A percentile compares a stretch with the other conserved stretches of the same genome.
These are phyloP conservation scores for Hypomyces rosellus DNA, from an alignment of 2,329 filamentous ascomycete genomes.

Conservation along the genomic window DNA sequence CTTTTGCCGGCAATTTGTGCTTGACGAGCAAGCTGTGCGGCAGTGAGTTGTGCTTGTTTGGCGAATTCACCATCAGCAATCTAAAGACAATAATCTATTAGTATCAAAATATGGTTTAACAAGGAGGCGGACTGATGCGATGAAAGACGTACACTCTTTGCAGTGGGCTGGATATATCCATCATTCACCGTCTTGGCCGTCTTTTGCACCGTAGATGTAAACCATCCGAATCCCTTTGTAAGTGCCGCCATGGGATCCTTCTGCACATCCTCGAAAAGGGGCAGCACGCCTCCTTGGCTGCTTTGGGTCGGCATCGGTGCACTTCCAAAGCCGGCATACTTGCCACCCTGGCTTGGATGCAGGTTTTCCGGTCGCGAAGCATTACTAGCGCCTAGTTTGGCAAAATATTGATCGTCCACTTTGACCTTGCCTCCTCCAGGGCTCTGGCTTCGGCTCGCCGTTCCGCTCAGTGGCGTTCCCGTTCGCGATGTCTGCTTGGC, in stretches of 20 bases:
- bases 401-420: slow-evolving; percentile 85
- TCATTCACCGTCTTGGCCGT: slow-evolving; percentile 88
- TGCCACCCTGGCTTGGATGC: slow-evolving; percentile 85
- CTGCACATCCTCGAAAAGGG: slow-evolving; percentile 80
- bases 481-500: slow-evolving; percentile 32
- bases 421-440: slow-evolving; percentile 45
- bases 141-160: slow-evolving; percentile 33
- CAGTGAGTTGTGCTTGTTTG: slow-evolving; percentile 55
- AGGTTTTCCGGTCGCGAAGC: slow-evolving; percentile 65
- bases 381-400: slow-evolving; percentile 76
- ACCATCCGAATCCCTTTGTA: slow-evolving; percentile 92
- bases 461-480: slow-evolving; percentile 35
- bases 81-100: slow-evolving; percentile 37
- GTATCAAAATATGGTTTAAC: neutral
- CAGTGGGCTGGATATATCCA: slow-evolving; percentile 85
- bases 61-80: slow-evolving; percentile 75
- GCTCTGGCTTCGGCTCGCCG: slow-evolving; percentile 35
- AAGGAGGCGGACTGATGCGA: neutral
- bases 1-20: slow-evolving; percentile 64
- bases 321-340: slow-evolving; percentile 86
- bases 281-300: slow-evolving; percentile 42
- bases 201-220: slow-evolving; percentile 79
- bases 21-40: slow-evolving; percentile 60
- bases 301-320: slow-evolving; percentile 51
- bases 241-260: slow-evolving; percentile 83